Evolutionary conservation across 164 flowering plant species (phyloP), one percentile per base, ranked within the genome.

Genomic region (Berberis thunbergii): DNA sequence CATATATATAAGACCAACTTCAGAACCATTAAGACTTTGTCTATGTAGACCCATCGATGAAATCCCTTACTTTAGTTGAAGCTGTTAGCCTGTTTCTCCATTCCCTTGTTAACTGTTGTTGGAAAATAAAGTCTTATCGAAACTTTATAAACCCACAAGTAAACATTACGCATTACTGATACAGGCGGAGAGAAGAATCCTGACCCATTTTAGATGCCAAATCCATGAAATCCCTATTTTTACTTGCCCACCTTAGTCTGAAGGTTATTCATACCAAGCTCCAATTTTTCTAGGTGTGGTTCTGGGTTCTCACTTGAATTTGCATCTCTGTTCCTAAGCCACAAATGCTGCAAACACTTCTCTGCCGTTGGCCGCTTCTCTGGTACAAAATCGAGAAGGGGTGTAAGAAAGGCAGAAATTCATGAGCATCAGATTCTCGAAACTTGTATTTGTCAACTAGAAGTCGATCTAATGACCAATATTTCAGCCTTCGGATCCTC

Each of bases 321-420:
- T 48, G 67, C 65, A 55, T 69, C 73, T 40, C 42, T 69, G 63
- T 58, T 42, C 53, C 68, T 78, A 57, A 93, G 82, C 98, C 98
- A 93, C 6, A 89, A 87, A 66, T 90, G 92, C 55, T 89, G 84
- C 63, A 90, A 77, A 73, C 90, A 85, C 66, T 89, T 86, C 69
- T 84, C 81, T 41, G 97, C 97, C 42, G 96, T 86, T 43, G 96
- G 98, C 62, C 98, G 78, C 74, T 86, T 93, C 78, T 89, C 98
- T 45, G 98, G 96, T 6, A 81, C 86, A 80, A 88, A 93, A 79
- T 93, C 86, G 44, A 93, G 80, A 70, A 93, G 72, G 41, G 97
- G 97, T 63, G 70, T 50, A 39, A 93, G 73, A 74, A 93, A 93
- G 58, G 79, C 90, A 0, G 94, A 74, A 93, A 84, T 60, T 85